Percentiles rank a stretch among this genome's conserved stretches.
phyloP scores from a whole-genome alignment of 2,329 filamentous ascomycete genomes.

The Fusarium graminum region DNA sequence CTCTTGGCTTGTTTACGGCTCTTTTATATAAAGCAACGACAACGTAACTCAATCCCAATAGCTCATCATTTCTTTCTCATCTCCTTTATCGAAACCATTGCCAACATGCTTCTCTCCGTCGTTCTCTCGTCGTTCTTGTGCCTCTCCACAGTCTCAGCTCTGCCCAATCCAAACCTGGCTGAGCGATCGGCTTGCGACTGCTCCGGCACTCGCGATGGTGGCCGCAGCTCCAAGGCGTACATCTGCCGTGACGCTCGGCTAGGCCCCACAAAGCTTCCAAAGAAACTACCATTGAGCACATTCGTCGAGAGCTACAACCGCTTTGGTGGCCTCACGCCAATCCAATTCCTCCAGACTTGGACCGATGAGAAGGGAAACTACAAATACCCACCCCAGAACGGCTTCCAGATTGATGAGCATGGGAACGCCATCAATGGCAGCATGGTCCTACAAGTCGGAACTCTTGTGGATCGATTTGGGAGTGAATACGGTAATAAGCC shows the following conservation, averaged over 20 bases:
- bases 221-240: conserved; percentile 39
- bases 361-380: conserved; percentile 48
- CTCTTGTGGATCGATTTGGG: conserved; percentile 64
- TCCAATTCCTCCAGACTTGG: conserved; percentile 56
- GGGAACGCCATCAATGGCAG: conserved; percentile 57
- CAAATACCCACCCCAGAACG: conserved; percentile 56
- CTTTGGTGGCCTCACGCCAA: conserved; percentile 57
- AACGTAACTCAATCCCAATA: background rate
- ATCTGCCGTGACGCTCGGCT: conserved; percentile 56
- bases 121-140: conserved; percentile 34
- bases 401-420: conserved; percentile 56
- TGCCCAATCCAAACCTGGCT: conserved; percentile 16
- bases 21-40: conserved; percentile 13
- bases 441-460: conserved; percentile 56
- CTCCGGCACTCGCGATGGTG: conserved; percentile 40
- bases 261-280: conserved; percentile 54
- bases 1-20: conserved; percentile 7
- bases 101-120: conserved; percentile 36
- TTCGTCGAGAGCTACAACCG: conserved; percentile 53
- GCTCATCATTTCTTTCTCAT: no score
- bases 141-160: conserved; percentile 32
- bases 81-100: no score
- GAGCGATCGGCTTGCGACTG: conserved; percentile 40
- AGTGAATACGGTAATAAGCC: conserved; percentile 55
- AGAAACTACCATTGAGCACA: conserved; percentile 52